Evolutionary conservation across 2,329 filamentous ascomycete species (phyloP).

Genomic region (Pseudopithomyces maydicus): DNA sequence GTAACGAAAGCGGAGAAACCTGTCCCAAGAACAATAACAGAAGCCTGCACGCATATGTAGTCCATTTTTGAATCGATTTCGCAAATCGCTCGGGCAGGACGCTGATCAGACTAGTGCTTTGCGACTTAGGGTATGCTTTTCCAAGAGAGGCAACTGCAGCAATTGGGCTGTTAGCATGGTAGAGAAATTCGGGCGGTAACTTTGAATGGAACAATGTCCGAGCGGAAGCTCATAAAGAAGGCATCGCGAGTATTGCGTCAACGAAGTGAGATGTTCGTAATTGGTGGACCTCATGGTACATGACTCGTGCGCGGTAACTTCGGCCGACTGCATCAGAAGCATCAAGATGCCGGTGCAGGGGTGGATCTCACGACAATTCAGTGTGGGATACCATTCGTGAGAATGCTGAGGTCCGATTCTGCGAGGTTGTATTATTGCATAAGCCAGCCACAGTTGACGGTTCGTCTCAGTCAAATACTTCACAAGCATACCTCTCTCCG

Average conservation of each 20-base stretch:
- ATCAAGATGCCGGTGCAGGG: no score
- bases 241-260: constrained; percentile 1
- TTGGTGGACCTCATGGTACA: not conserved
- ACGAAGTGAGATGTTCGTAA: not conserved
- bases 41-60: not conserved
- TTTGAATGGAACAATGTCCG: not conserved
- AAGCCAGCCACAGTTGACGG: no score
- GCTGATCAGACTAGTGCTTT: not conserved
- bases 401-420: no score
- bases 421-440: no score
- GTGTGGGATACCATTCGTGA: no score
- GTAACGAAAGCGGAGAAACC: not conserved
- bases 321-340: not conserved
- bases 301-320: constrained; percentile 1
- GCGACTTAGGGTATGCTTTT: not conserved
- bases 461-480: not conserved
- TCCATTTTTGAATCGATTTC: not conserved
- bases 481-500: not conserved
- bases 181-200: not conserved
- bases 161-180: not conserved
- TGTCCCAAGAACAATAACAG: not conserved
- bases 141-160: not conserved
- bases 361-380: no score
- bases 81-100: not conserved
- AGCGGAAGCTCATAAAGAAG: not conserved